These are phyloP conservation scores for Talaromyces atroroseus DNA, from an alignment of 2,329 filamentous ascomycete species.

Conservation along the genomic window DNA sequence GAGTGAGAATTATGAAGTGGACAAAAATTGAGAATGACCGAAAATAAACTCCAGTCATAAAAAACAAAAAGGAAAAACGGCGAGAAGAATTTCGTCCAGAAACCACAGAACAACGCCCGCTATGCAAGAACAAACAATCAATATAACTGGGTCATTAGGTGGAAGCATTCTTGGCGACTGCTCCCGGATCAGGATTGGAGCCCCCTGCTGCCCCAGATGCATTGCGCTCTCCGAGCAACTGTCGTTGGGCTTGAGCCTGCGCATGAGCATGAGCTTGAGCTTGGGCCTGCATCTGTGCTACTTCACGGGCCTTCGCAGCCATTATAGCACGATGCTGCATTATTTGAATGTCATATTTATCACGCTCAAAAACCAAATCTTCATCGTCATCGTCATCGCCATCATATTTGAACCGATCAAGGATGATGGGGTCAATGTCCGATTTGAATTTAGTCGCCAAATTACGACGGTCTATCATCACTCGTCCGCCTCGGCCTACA, in stretches of 20 bases:
- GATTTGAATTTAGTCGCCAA: conserved; percentile 51
- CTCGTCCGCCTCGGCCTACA: conserved; percentile 73
- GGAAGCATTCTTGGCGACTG: conserved; percentile 25
- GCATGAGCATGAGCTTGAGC: conserved; percentile 39
- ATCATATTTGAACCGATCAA: conserved; percentile 81
- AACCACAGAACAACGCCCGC: conserved; percentile 1
- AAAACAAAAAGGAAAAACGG: conserved; percentile 9
- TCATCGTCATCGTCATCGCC: conserved; percentile 79
- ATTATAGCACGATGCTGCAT: conserved; percentile 53
- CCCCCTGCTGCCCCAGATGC: conserved; percentile 24
- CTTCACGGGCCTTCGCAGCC: conserved; percentile 38
- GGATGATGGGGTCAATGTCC: conserved; percentile 43
- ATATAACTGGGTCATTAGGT: conserved; percentile 20
- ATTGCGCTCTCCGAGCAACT: conserved; percentile 32
- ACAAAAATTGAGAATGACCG: conserved; percentile 6
- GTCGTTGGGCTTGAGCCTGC: conserved; percentile 33
- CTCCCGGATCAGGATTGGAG: conserved; percentile 27
- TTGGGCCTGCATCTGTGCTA: conserved; percentile 38
- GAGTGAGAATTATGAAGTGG: too few relatives aligned
- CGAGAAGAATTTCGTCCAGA: conserved; percentile 14
- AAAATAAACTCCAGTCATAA: conserved; percentile 4
- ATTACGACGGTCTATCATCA: conserved; percentile 82
- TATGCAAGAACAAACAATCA: conserved; percentile 14
- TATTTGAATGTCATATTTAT: conserved; percentile 58
- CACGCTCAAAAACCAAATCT: conserved; percentile 66